These are phyloP conservation scores for Candida glucosophila DNA, from an alignment of 1,139 yeast species.

Conservation along the genomic window DNA sequence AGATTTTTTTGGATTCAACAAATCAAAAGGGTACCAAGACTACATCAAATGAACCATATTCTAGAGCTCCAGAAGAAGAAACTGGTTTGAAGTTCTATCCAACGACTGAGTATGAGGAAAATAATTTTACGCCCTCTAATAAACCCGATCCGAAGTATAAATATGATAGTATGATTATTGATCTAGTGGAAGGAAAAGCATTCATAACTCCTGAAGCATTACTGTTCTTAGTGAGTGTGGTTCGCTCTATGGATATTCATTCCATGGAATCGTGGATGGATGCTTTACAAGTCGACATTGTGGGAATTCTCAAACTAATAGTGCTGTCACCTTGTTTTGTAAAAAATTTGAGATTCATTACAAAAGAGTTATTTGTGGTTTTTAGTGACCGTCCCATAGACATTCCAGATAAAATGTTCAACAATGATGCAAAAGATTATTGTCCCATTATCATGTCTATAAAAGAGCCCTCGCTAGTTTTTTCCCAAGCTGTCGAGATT, in stretches of 20 bases:
- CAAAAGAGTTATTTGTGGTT: constrained; percentile 39
- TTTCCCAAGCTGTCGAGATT: constrained; percentile 12
- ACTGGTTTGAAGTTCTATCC: constrained; percentile 15
- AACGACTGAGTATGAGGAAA: constrained; percentile 28
- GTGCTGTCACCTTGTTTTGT: constrained; percentile 29
- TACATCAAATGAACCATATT: not conserved
- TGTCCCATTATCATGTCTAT: constrained; percentile 16
- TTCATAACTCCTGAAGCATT: constrained; percentile 31
- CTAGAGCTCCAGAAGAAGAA: not conserved
- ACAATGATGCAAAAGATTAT: constrained; percentile 12
- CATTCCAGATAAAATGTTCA: constrained; percentile 10
- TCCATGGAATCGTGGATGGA: constrained; percentile 50
- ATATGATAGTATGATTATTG: constrained; percentile 47
- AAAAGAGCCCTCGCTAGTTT: constrained; percentile 30
- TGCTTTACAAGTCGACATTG: constrained; percentile 52
- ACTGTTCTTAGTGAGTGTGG: constrained; percentile 17
- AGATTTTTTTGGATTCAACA: constrained; percentile 1
- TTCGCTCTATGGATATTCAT: constrained; percentile 26
- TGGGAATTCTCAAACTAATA: constrained; percentile 31
- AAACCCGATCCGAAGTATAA: constrained; percentile 36
- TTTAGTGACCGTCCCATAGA: constrained; percentile 29
- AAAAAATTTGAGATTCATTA: constrained; percentile 41
- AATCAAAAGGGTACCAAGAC: not conserved
- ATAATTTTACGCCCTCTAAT: constrained; percentile 36
- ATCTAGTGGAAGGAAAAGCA: constrained; percentile 36